phyloP scores from a whole-genome alignment of 2,329 filamentous ascomycete species.

The Tolypocladium inflatum region DNA sequence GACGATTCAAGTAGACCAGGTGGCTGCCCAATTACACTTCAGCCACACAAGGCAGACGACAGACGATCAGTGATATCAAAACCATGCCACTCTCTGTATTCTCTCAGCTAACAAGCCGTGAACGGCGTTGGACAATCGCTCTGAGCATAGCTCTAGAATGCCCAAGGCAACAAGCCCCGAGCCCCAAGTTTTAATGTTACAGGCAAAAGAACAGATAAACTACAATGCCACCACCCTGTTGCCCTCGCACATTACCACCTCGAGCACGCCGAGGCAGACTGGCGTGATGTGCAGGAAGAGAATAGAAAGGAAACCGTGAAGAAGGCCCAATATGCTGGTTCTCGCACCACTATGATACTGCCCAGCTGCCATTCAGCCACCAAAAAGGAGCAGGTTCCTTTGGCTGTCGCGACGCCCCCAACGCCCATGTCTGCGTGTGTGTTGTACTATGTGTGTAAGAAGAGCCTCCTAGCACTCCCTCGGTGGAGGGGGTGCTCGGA shows the following conservation, averaged over 20 bases:
- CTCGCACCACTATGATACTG: not conserved
- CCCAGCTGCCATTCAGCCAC: not conserved
- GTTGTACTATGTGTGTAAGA: not conserved
- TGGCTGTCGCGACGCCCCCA: constrained; percentile 9
- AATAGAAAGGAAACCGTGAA: not conserved
- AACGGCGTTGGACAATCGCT: not conserved
- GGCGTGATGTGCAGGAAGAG: not conserved
- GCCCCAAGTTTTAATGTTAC: not conserved
- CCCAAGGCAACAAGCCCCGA: not conserved
- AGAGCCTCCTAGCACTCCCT: not conserved
- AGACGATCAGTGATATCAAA: not conserved
- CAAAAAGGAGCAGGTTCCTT: constrained; percentile 1
- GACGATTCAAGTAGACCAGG: not conserved
- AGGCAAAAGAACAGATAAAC: not conserved
- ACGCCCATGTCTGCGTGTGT: constrained; percentile 3
- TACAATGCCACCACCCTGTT: not conserved
- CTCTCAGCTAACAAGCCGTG: not conserved
- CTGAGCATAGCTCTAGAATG: not conserved
- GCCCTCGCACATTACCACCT: not conserved
- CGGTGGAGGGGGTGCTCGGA: not conserved
- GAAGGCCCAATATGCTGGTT: not conserved
- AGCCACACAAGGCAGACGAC: not conserved
- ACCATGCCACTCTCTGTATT: not conserved
- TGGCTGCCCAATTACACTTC: not conserved
- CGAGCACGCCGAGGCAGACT: not conserved